Evolutionary conservation across 805 yeast genomes (phyloP).

Genomic region (Suhomyces sp.): DNA sequence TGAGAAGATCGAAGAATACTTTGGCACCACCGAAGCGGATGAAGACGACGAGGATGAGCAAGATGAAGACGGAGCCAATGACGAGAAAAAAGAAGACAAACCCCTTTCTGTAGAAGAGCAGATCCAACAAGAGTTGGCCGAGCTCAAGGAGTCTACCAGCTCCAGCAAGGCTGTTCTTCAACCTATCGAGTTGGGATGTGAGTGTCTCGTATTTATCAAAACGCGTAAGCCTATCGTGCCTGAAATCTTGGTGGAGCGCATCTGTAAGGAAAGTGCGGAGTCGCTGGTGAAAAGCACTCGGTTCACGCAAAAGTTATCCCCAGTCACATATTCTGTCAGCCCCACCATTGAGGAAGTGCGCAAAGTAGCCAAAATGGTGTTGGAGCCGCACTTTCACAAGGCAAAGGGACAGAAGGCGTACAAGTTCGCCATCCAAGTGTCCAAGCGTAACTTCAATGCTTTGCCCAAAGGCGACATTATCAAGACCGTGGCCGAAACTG

Average conservation of each 20-base stretch:
- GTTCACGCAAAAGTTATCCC: conserved; percentile 76
- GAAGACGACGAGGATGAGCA: conserved; percentile 32
- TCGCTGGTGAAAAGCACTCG: conserved; percentile 58
- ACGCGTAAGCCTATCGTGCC: conserved; percentile 79
- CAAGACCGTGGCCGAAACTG: conserved; percentile 63
- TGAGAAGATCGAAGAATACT: conserved; percentile 36
- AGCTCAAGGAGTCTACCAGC: conserved; percentile 45
- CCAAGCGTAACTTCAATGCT: conserved; percentile 73
- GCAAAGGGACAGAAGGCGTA: conserved; percentile 35
- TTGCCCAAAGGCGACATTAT: conserved; percentile 73
- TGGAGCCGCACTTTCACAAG: conserved; percentile 66
- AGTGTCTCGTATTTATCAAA: conserved; percentile 82
- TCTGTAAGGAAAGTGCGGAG: conserved; percentile 60
- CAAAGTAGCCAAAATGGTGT: conserved; percentile 56
- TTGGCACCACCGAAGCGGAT: conserved; percentile 19
- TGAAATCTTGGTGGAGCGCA: conserved; percentile 57
- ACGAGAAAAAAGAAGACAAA: conserved; percentile 24
- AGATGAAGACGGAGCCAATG: conserved; percentile 5
- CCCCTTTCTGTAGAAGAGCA: conserved; percentile 68
- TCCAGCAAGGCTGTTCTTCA: conserved; percentile 47
- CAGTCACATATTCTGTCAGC: conserved; percentile 71
- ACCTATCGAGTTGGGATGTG: conserved; percentile 68
- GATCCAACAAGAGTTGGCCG: conserved; percentile 67
- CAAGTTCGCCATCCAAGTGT: conserved; percentile 77
- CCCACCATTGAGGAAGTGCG: conserved; percentile 68